Base-by-base conservation (phyloP, 495 filamentous ascomycete genomes). In the Penicillium argentinense region DNA sequence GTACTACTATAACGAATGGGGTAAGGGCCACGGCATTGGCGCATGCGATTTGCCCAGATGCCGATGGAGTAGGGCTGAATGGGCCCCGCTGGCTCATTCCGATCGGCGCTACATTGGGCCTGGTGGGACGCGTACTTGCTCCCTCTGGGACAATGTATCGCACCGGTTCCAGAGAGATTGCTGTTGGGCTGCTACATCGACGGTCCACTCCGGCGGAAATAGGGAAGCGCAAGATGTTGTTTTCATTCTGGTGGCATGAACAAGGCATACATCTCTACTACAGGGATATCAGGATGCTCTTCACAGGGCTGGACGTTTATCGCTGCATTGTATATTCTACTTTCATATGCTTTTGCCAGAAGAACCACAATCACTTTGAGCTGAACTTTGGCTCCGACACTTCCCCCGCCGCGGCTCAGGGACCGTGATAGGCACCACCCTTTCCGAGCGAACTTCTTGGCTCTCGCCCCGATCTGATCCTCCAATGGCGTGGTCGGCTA, bases 1-100 rank as follows among this genome's bases (percentile, higher is more conserved):
- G 9, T 42, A 51, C 26, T 26, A 25, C 37, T 51, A 47, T 14
- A 12, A 6, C 28, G 2, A 14, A 43, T 42, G 6, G 29, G 33
- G 50, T 30, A 18, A 30, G 27, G 23, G 8, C 30, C 27, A 12
- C 41, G 17, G n/a, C 16, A 36, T 19, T 19, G 39, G 7, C 21
- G 18, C n/a, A 9, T 47, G 12, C 27, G 9, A 58, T 53, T 55
- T 37, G 47, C 43, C 28, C 8, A 39, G 26, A 11, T 19, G 13
- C 26, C 21, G 26, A 42, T 45, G 47, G 47, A 54, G 48, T 62
- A 62, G 51, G 51, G 58, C 55, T 59, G 58, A 61, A 22, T 39
- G 27, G 54, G 45, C 40, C 45, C 42, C 32, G 24, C 14, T 24
- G 36, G 41, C 21, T 41, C 42, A 33, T 50, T 34, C 39, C 39